These are phyloP conservation scores for Calocera viscosa DNA, from an alignment of 768 basidiomycete species.

Conservation along the genomic window DNA sequence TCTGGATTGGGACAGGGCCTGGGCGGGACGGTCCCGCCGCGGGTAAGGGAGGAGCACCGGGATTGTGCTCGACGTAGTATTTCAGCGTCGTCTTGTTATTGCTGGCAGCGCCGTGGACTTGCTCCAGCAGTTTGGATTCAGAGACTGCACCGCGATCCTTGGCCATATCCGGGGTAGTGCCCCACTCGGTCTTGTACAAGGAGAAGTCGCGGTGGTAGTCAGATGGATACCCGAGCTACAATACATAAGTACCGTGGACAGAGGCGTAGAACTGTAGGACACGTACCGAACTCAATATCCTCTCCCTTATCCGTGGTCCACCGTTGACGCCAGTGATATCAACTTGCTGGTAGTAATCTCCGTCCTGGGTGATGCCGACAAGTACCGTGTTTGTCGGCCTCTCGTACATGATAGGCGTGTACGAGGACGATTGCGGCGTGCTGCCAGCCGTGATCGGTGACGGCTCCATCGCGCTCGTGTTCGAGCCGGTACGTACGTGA, in stretches of 20 bases:
- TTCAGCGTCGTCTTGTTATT: conserved; percentile 4
- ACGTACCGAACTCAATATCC: conserved; percentile 3
- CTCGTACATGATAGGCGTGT: not conserved
- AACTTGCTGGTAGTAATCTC: not conserved
- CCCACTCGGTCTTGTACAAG: not conserved
- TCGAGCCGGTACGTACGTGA: not conserved
- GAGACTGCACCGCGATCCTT: not conserved
- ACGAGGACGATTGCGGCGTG: not conserved
- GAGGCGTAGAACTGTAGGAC: not conserved
- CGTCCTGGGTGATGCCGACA: not conserved
- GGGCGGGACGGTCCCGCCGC: not conserved
- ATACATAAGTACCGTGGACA: not conserved
- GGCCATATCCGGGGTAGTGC: not conserved
- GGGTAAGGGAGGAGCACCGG: not conserved
- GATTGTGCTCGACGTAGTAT: conserved; percentile 8
- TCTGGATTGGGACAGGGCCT: not conserved
- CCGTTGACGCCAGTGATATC: not conserved
- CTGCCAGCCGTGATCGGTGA: not conserved
- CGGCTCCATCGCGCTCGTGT: not conserved
- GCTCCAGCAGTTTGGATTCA: not conserved
- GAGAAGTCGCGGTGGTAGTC: not conserved
- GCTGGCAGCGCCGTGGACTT: conserved; percentile 4
- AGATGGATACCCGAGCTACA: not conserved
- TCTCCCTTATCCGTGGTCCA: not conserved
- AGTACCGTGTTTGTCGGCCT: not conserved